Conservation (phyloP, 2,329 filamentous ascomycete genomes). For the Apiospora hydei region DNA sequence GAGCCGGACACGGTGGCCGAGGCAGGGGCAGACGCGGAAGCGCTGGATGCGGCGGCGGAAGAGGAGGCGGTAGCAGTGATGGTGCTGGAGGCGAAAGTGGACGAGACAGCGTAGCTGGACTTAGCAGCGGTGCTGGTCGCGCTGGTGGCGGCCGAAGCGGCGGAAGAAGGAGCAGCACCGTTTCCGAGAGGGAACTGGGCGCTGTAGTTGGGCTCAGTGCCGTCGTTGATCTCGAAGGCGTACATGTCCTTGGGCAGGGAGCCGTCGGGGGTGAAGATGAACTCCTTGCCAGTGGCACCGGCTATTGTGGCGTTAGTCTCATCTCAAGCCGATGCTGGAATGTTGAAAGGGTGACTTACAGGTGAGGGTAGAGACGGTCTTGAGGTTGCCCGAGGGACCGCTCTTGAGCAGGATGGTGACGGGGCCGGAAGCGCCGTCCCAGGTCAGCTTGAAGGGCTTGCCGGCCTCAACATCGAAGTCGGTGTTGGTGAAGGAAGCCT, state of each 20-base stretch:
- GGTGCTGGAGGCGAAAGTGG: conserved; percentile 28
- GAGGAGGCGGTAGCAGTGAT: conserved; percentile 25
- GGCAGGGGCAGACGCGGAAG: conserved; percentile 21
- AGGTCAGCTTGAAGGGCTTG: conserved; percentile 52
- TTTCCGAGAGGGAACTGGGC: conserved; percentile 41
- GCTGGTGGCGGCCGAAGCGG: conserved; percentile 26
- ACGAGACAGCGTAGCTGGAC: conserved; percentile 26
- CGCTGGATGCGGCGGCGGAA: conserved; percentile 13
- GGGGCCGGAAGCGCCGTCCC: conserved; percentile 48
- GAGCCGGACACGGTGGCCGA: conserved; percentile 11
- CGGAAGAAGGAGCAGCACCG: conserved; percentile 25
- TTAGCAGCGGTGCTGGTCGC: conserved; percentile 30
- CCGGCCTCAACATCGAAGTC: conserved; percentile 46
- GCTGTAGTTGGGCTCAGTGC: conserved; percentile 53
- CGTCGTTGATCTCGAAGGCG: conserved; percentile 54
- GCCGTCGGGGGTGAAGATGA: conserved; percentile 48
- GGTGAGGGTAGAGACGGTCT: conserved; percentile 44
- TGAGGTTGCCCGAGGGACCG: conserved; percentile 46
- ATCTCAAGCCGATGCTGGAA: not conserved
- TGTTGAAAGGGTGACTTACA: conserved; percentile 41
- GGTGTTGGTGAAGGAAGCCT: conserved; percentile 45
- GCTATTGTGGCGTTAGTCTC: conserved; percentile 39
- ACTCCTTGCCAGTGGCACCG: conserved; percentile 43
- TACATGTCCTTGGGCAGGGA: conserved; percentile 49
- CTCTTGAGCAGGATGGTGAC: conserved; percentile 52